A percentile compares a stretch with the other conserved stretches of the same genome.
phyloP scores from a whole-genome alignment of 257 asterid species.

The Hygrophila difformis region DNA sequence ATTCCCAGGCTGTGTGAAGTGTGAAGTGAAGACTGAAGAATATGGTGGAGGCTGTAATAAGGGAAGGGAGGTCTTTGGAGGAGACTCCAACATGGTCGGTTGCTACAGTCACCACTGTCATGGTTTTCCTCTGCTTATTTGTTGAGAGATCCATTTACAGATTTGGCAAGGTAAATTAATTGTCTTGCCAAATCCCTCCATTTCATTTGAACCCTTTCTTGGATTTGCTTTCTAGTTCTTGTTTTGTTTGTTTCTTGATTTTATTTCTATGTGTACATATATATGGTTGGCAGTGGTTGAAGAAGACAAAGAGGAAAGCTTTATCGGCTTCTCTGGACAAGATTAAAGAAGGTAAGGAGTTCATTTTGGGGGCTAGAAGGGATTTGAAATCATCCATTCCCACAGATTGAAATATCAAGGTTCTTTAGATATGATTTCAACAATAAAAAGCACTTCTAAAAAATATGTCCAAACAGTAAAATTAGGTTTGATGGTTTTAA shows the following conservation, averaged over 20 bases:
- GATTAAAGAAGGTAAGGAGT: constrained; percentile 58
- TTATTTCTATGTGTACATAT: too few species aligned
- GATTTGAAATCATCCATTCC: too few species aligned
- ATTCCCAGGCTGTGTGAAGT: not conserved
- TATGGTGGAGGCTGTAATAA: constrained; percentile 35
- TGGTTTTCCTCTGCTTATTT: constrained; percentile 82
- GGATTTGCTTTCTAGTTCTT: not conserved
- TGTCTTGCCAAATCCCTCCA: too few species aligned
- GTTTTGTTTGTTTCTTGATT: not conserved
- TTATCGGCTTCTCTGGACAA: constrained; percentile 74
- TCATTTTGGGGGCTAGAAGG: not conserved
- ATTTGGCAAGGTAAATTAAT: constrained; percentile 80
- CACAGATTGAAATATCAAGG: too few species aligned
- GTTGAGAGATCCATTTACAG: constrained; percentile 75
- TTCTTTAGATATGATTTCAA: too few species aligned
- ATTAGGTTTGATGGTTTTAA: too few species aligned
- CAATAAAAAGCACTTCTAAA: too few species aligned
- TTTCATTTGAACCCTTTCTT: too few species aligned
- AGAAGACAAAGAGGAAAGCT: constrained; percentile 83
- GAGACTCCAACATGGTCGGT: constrained; percentile 97
- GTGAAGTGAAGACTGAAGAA: constrained; percentile 12
- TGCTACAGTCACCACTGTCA: constrained; percentile 76
- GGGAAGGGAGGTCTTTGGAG: constrained; percentile 81
- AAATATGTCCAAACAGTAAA: too few species aligned
- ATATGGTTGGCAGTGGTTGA: constrained; percentile 97